phyloP scores from a whole-genome alignment of 495 filamentous ascomycete species.

The Hypoxylon rickii region DNA sequence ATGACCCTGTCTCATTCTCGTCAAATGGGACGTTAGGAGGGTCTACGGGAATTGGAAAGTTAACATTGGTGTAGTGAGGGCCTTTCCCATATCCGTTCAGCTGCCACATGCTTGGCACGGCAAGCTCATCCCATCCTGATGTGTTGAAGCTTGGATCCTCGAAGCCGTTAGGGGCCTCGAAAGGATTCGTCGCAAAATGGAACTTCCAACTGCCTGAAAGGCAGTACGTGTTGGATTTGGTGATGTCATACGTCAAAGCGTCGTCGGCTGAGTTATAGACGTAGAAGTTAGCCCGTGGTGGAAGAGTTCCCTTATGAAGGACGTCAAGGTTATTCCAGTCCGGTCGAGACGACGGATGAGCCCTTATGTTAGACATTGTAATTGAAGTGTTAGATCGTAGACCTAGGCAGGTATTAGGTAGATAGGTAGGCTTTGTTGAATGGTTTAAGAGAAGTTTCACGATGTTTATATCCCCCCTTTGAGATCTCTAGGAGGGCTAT shows the following conservation, averaged over 20 bases:
- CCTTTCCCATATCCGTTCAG: slow-evolving; percentile 63
- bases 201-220: slow-evolving; percentile 67
- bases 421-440: too few species aligned
- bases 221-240: slow-evolving; percentile 39
- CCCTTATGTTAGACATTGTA: slow-evolving; percentile 19
- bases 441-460: too few species aligned
- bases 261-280: slow-evolving; percentile 38
- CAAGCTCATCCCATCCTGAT: slow-evolving; percentile 53
- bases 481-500: too few species aligned
- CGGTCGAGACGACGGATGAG: slow-evolving; percentile 33
- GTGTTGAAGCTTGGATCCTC: slow-evolving; percentile 31
- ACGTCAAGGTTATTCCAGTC: slow-evolving; percentile 55
- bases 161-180: slow-evolving; percentile 47
- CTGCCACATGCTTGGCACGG: slow-evolving; percentile 71
- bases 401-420: too few species aligned
- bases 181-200: slow-evolving; percentile 54
- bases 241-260: slow-evolving; percentile 36
- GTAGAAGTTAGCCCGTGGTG: slow-evolving; percentile 56
- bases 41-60: slow-evolving; percentile 62
- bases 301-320: slow-evolving; percentile 55
- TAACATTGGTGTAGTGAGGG: slow-evolving; percentile 65
- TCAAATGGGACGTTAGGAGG: slow-evolving; percentile 61
- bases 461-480: too few species aligned
- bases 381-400: neutral
- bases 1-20: slow-evolving; percentile 66